phyloP scores from a whole-genome alignment of 768 basidiomycete species.

The Phaffia australis region DNA sequence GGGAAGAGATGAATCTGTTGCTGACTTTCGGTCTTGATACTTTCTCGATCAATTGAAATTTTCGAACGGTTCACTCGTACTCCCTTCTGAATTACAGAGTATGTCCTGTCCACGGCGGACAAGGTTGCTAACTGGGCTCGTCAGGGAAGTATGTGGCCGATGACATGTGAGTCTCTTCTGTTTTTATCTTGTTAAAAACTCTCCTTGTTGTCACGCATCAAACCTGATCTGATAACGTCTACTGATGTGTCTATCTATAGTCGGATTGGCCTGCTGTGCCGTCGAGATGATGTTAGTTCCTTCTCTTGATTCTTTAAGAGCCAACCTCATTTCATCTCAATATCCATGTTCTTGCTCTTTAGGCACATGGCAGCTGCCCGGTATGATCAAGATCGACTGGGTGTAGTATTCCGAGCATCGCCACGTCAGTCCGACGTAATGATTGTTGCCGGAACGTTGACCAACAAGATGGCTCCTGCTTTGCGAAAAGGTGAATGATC shows the following conservation, averaged over 20 bases:
- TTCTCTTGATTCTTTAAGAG: neutral
- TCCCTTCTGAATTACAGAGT: slow-evolving; percentile 49
- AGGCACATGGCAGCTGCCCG: slow-evolving; percentile 99
- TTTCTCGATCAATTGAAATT: neutral
- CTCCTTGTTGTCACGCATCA: neutral
- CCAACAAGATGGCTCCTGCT: slow-evolving; percentile 99
- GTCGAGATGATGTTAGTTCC: slow-evolving; percentile 52
- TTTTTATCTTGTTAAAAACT: neutral
- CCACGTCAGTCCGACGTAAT: slow-evolving; percentile 48
- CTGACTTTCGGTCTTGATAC: slow-evolving; percentile 4
- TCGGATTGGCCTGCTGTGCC: slow-evolving; percentile 95
- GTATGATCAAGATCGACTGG: slow-evolving; percentile 95
- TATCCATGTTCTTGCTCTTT: slow-evolving; percentile 31
- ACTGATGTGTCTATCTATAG: neutral
- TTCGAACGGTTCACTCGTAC: neutral
- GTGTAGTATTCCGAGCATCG: slow-evolving; percentile 97
- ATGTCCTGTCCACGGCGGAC: slow-evolving; percentile 89
- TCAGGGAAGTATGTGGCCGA: slow-evolving; percentile 98
- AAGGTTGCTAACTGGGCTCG: slow-evolving; percentile 96
- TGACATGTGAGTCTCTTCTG: slow-evolving; percentile 48
- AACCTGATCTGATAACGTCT: slow-evolving; percentile 1
- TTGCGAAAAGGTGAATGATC: slow-evolving; percentile 82
- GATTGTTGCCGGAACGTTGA: slow-evolving; percentile 86
- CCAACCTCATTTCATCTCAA: neutral
- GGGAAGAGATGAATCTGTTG: neutral